Conservation (phyloP, 768 basidiomycete genomes). For the Leucocoprinus birnbaumii region DNA sequence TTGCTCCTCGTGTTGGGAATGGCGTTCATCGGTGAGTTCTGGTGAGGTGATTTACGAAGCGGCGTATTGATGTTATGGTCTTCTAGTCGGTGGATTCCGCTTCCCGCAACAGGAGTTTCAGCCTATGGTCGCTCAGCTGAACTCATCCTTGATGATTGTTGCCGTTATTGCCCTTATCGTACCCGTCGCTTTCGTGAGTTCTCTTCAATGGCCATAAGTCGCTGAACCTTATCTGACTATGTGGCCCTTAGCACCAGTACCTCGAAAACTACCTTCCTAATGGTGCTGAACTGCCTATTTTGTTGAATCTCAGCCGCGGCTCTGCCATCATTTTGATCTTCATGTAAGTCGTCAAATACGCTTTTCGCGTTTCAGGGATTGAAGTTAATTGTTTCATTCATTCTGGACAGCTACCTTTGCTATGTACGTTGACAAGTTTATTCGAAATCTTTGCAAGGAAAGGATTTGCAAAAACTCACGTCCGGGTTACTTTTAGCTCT, state of each 20-base stretch:
- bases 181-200: constrained; percentile 56
- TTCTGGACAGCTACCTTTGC: constrained; percentile 22
- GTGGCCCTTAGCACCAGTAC: constrained; percentile 30
- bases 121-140: constrained; percentile 58
- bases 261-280: constrained; percentile 29
- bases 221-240: constrained; percentile 13
- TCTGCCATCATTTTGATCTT: constrained; percentile 44
- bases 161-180: constrained; percentile 69
- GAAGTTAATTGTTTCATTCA: constrained; percentile 3
- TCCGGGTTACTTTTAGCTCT: constrained; percentile 27
- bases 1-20: constrained; percentile 85
- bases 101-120: constrained; percentile 53
- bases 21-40: constrained; percentile 73
- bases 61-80: neutral
- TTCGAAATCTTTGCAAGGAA: neutral
- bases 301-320: constrained; percentile 45
- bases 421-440: constrained; percentile 17
- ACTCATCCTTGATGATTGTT: constrained; percentile 64
- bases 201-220: constrained; percentile 12
- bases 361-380: too few species aligned
- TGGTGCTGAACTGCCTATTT: constrained; percentile 35
- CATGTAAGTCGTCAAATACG: constrained; percentile 27
- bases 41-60: constrained; percentile 22
- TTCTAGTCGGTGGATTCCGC: constrained; percentile 41
- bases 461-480: too few species aligned